Percentiles rank a stretch among this genome's conserved stretches.
Conservation (phyloP, 495 filamentous ascomycete genomes). For the Aspergillus taichungensis region DNA sequence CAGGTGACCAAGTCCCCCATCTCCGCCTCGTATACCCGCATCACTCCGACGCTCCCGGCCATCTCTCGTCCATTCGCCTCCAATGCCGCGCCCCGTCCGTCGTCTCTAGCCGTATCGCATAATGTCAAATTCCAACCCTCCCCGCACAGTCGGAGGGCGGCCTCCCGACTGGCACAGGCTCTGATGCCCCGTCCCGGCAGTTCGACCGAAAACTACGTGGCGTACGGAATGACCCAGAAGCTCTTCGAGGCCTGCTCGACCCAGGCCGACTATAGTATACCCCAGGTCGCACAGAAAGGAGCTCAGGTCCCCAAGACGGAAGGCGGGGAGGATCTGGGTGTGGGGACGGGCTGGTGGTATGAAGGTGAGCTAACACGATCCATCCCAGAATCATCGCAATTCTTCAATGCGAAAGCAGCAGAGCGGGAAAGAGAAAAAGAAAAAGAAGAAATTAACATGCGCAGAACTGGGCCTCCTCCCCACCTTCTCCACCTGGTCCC, state of each 20-base stretch:
- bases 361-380: slow-evolving; percentile 44
- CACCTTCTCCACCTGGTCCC: slow-evolving; percentile 92
- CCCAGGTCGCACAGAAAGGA: slow-evolving; percentile 44
- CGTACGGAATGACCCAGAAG: slow-evolving; percentile 67
- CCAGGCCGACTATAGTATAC: slow-evolving; percentile 68
- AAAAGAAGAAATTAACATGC: no score
- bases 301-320: slow-evolving; percentile 52
- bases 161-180: slow-evolving; percentile 26
- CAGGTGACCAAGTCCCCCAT: no score
- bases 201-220: slow-evolving; percentile 60
- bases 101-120: no score
- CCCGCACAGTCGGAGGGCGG: slow-evolving; percentile 5
- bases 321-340: slow-evolving; percentile 69
- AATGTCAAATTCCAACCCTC: no score
- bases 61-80: no score
- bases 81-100: no score
- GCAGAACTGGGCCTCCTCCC: slow-evolving; percentile 55
- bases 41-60: no score
- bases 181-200: slow-evolving; percentile 25
- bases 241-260: slow-evolving; percentile 68
- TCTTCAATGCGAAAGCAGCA: no score
- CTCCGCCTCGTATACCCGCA: no score
- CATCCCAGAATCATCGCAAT: no score
- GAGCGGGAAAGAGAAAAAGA: no score
- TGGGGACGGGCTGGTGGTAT: slow-evolving; percentile 75